Conservation (phyloP, 2,329 filamentous ascomycete genomes). For the Colletotrichum nymphaeae region DNA sequence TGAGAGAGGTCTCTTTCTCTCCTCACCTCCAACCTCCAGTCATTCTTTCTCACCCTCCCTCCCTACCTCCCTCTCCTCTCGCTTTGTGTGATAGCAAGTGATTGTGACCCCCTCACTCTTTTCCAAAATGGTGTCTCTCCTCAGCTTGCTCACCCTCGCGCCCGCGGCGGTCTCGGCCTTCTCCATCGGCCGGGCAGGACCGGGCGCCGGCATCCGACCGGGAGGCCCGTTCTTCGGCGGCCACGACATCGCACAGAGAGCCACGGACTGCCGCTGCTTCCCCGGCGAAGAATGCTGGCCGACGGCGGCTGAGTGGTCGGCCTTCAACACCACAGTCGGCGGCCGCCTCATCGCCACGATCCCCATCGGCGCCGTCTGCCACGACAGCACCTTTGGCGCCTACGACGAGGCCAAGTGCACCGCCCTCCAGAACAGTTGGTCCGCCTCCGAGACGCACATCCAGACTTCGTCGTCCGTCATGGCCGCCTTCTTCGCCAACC, state of each 20-base stretch:
- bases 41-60: neutral
- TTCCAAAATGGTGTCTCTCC: conserved; percentile 27
- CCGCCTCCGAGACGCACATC: conserved; percentile 54
- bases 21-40: conserved; percentile 9
- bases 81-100: neutral
- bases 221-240: neutral
- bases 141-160: conserved; percentile 28
- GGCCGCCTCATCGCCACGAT: conserved; percentile 63
- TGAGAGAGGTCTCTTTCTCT: neutral
- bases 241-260: neutral
- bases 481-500: conserved; percentile 52
- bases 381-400: conserved; percentile 59
- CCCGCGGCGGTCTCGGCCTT: conserved; percentile 24
- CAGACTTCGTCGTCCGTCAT: conserved; percentile 52
- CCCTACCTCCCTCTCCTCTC: neutral
- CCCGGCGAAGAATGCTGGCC: conserved; percentile 67
- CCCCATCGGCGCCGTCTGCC: conserved; percentile 63
- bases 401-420: conserved; percentile 60
- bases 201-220: neutral
- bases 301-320: conserved; percentile 52
- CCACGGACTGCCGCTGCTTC: conserved; percentile 55
- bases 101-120: neutral
- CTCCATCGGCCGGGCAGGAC: conserved; percentile 1
- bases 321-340: conserved; percentile 61
- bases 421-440: conserved; percentile 56